These are phyloP conservation scores for Pleurotus giganteus DNA, from an alignment of 768 basidiomycete species.

Conservation along the genomic window DNA sequence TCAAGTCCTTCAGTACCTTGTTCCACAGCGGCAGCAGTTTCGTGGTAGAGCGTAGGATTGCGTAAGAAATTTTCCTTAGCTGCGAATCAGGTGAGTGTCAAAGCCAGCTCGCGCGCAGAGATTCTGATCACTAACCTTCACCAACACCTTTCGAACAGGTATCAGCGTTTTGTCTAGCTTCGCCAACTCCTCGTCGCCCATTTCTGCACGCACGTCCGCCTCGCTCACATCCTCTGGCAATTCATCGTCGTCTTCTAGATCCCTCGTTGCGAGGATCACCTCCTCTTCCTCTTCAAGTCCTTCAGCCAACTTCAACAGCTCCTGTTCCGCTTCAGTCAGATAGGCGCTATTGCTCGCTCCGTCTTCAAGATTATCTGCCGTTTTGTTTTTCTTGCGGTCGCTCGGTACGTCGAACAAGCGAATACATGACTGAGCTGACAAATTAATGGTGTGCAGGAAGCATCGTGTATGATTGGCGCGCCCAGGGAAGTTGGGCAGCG, in stretches of 20 bases:
- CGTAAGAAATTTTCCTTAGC: constrained; percentile 20
- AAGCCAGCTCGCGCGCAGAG: not conserved
- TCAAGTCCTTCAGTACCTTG: constrained; percentile 7
- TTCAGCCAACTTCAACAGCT: constrained; percentile 1
- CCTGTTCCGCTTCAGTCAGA: too few relatives aligned
- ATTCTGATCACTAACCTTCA: constrained; percentile 12
- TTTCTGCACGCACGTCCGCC: constrained; percentile 3
- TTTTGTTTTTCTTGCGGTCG: too few relatives aligned
- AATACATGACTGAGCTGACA: constrained; percentile 31
- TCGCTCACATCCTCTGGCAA: constrained; percentile 8
- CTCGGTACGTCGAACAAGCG: constrained; percentile 28
- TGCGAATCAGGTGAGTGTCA: constrained; percentile 13
- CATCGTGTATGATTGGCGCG: constrained; percentile 26
- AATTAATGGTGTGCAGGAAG: constrained; percentile 37
- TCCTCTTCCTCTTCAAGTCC: constrained; percentile 11
- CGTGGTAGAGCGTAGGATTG: constrained; percentile 28
- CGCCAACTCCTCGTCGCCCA: constrained; percentile 3
- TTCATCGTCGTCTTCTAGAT: constrained; percentile 5
- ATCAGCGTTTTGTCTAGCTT: not conserved
- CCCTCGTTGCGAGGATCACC: not conserved
- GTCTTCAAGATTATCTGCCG: not conserved
- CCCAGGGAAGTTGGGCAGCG: constrained; percentile 21
- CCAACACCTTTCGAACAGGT: constrained; percentile 10
- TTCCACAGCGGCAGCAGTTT: constrained; percentile 29
- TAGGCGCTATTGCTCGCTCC: too few relatives aligned